These are phyloP conservation scores for Zygnema cylindricum DNA, from an alignment of 139 green algal species.

Conservation along the genomic window DNA sequence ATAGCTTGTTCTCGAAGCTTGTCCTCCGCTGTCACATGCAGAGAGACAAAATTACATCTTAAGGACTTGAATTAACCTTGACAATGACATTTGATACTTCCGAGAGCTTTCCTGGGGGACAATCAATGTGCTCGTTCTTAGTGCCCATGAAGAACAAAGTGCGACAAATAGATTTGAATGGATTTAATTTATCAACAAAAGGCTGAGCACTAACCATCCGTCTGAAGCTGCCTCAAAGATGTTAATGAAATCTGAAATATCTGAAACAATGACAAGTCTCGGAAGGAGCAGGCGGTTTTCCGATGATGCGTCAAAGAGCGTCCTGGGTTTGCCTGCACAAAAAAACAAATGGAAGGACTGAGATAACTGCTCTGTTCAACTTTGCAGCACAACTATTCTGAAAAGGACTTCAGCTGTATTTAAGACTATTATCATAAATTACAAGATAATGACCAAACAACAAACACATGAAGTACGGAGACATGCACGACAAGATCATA, in stretches of 20 bases:
- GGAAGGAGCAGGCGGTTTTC: constrained; percentile 82
- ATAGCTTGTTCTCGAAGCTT: constrained; percentile 82
- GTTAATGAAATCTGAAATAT: constrained; percentile 77
- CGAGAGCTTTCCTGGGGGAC: background rate
- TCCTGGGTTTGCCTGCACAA: constrained; percentile 70
- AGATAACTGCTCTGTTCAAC: too few relatives aligned
- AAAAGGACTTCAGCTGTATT: too few relatives aligned
- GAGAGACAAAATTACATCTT: background rate
- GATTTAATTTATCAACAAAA: too few relatives aligned
- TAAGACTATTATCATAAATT: too few relatives aligned
- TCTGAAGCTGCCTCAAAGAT: constrained; percentile 56
- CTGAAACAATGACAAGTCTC: constrained; percentile 69
- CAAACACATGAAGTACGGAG: too few relatives aligned
- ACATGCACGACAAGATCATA: too few relatives aligned
- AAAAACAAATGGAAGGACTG: background rate
- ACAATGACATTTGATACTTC: background rate
- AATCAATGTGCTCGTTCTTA: too few relatives aligned
- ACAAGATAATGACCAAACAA: too few relatives aligned
- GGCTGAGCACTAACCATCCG: constrained; percentile 46
- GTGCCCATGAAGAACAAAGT: too few relatives aligned
- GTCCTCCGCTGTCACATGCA: constrained; percentile 65
- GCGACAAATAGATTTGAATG: background rate
- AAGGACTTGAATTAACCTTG: too few relatives aligned
- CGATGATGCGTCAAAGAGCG: constrained; percentile 91
- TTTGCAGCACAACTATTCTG: too few relatives aligned